Base-by-base conservation (phyloP, 345 rosid genomes). In the Bruguiera sexangula region DNA sequence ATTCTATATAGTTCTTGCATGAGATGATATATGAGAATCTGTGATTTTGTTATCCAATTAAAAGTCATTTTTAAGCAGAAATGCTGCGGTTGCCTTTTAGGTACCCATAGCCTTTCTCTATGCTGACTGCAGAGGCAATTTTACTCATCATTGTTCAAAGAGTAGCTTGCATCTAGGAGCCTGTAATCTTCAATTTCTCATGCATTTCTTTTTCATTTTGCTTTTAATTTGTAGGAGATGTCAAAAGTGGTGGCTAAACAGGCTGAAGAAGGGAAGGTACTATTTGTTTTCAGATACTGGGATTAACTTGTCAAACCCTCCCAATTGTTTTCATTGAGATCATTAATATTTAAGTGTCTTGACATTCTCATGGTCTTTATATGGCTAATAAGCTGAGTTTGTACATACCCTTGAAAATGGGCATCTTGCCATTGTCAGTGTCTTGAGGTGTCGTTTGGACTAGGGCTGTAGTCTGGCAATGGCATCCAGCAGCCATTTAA, bases 251-350 rank as follows among this genome's bases (percentile, higher is more conserved):
- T 94, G 64, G 96, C 96, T 37, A 94, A 89, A 79, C 91, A 85
- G 75, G 76, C 95, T 75, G 98, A 94, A 81, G 97, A 94, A 77
- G 96, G 96, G 54, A 91, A 91, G 98, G 98, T 94, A 65, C 52
- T 66, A 62, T 56, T 66, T 29, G 63, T 57, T 76, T 48, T 68
- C 43, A 58, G 24, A 52, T 72, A 29, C 50, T 52, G 50, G 6
- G 50, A 13, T 43, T 43, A 3, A 55, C 48, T 77, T 39, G 63
- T 60, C 32, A 55, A 34, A 66, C 51, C 19, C 20, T 32, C 22
- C 31, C 34, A 16, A n/a, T 43, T 26, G 18, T 37, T 65, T 52
- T 29, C 1, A 32, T 48, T 52, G 18, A 64, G 39, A 36, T 63
- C 30, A 31, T 52, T 34, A 30, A 20, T 59, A 19, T 60, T 39